A percentile compares a stretch with the other conserved stretches of the same genome.
Conservation (phyloP, 2,329 filamentous ascomycete species). For the Neoarthrinium moseri region DNA sequence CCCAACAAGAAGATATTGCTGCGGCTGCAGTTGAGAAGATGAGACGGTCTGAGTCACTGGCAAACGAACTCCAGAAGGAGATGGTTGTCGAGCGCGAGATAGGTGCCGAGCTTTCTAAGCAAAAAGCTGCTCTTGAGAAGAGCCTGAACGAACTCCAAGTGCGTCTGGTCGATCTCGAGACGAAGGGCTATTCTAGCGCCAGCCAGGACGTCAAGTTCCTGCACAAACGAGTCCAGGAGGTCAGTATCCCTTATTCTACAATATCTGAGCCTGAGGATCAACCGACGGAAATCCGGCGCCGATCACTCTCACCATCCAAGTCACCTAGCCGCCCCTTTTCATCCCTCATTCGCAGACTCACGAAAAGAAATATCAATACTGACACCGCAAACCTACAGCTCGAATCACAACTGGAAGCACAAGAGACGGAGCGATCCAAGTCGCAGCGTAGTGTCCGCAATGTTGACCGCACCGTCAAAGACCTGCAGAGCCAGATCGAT, state of each 20-base stretch:
- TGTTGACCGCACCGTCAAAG: conserved; percentile 90
- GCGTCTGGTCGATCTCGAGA: conserved; percentile 88
- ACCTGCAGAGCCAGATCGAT: conserved; percentile 88
- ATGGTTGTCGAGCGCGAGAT: conserved; percentile 82
- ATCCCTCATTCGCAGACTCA: conserved; percentile 19
- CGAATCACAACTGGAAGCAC: conserved; percentile 80
- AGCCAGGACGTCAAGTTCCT: conserved; percentile 95
- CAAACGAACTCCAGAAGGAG: conserved; percentile 89
- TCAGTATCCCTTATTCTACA: conserved; percentile 44
- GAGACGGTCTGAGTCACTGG: conserved; percentile 85
- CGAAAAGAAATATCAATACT: conserved; percentile 16
- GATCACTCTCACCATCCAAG: background rate
- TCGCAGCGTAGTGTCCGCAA: conserved; percentile 88
- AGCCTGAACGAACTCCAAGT: conserved; percentile 87
- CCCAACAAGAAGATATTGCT: conserved; percentile 91
- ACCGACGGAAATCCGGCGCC: background rate
- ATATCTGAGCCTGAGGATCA: conserved; percentile 9
- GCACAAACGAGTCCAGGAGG: conserved; percentile 92
- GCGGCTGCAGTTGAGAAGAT: conserved; percentile 94
- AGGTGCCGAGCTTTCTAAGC: conserved; percentile 78
- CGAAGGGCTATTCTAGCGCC: conserved; percentile 91
- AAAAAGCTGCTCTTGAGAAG: conserved; percentile 89
- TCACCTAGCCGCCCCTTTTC: conserved; percentile 19
- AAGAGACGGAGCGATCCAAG: conserved; percentile 74
- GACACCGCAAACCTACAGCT: conserved; percentile 56